Evolutionary conservation across 108 stramenopile genomes (phyloP).

Genomic region (Skeletonema costatum): DNA sequence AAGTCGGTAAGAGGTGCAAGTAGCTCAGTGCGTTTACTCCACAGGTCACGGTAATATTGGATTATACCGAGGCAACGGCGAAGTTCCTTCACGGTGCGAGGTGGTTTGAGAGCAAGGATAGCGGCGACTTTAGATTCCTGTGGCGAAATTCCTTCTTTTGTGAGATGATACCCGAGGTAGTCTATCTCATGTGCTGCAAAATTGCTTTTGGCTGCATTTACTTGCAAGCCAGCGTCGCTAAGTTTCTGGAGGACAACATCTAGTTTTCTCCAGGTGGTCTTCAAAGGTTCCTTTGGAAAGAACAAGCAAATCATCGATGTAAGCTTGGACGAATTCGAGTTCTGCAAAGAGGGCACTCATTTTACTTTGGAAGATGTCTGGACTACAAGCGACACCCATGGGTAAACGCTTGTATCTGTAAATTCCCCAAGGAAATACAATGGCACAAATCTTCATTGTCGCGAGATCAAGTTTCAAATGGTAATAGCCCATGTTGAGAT

Average conservation of each 20-base stretch:
- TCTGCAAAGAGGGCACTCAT: too few relatives aligned
- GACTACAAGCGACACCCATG: too few relatives aligned
- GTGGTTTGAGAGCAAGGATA: constrained; percentile 25
- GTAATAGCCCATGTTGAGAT: too few relatives aligned
- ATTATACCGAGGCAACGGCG: constrained; percentile 19
- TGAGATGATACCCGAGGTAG: constrained; percentile 31
- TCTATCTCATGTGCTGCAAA: constrained; percentile 23
- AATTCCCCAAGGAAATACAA: too few relatives aligned
- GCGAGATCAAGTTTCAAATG: too few relatives aligned
- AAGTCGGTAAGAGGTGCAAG: constrained; percentile 52
- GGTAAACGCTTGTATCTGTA: too few relatives aligned
- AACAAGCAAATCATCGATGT: constrained; percentile 45
- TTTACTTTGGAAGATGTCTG: too few relatives aligned
- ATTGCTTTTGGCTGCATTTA: not conserved
- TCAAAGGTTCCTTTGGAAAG: constrained; percentile 16
- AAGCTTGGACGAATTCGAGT: not conserved
- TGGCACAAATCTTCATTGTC: too few relatives aligned
- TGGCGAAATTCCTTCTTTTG: constrained; percentile 10
- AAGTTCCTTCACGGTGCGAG: constrained; percentile 4
- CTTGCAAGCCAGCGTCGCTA: constrained; percentile 12
- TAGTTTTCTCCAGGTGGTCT: constrained; percentile 40
- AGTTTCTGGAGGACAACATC: constrained; percentile 14
- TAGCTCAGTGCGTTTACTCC: constrained; percentile 35
- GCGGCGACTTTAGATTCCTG: constrained; percentile 37
- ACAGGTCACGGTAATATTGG: constrained; percentile 61